Evolutionary conservation across 1,284 basidiomycete genomes (phyloP).

Genomic region (Malassezia globosa): DNA sequence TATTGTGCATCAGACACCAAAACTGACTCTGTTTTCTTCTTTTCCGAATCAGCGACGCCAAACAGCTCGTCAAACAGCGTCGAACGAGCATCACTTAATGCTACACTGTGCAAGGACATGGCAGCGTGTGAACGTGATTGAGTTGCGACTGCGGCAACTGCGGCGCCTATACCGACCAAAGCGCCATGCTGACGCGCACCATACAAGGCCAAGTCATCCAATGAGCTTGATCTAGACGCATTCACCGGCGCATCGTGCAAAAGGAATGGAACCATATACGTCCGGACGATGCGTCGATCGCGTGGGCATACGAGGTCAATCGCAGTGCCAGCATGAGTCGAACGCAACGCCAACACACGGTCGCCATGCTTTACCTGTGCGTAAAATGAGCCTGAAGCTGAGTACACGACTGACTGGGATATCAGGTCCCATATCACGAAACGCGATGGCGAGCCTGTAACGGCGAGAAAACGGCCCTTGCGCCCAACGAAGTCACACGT

Average conservation of each 20-base stretch:
- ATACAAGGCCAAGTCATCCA: conserved; percentile 17
- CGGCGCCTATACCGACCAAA: conserved; percentile 20
- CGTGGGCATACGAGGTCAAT: conserved; percentile 8
- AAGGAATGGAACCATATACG: neutral
- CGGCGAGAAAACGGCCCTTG: conserved; percentile 27
- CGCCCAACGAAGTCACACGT: conserved; percentile 21
- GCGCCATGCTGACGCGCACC: conserved; percentile 27
- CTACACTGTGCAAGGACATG: conserved; percentile 18
- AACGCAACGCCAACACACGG: neutral
- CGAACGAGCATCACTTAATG: conserved; percentile 51
- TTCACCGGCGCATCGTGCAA: conserved; percentile 12
- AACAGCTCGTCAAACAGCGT: conserved; percentile 77
- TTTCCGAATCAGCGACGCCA: conserved; percentile 51
- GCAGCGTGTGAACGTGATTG: conserved; percentile 15
- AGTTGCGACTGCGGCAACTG: conserved; percentile 5
- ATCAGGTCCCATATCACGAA: conserved; percentile 40
- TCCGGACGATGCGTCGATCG: conserved; percentile 13
- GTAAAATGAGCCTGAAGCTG: neutral
- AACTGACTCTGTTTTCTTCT: conserved; percentile 15
- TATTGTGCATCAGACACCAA: conserved; percentile 2
- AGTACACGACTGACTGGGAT: conserved; percentile 22
- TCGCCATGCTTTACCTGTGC: conserved; percentile 14
- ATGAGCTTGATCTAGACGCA: conserved; percentile 13
- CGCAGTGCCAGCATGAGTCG: neutral
- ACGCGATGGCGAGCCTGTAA: conserved; percentile 15